These are phyloP conservation scores for Halenospora varia DNA, from an alignment of 495 filamentous ascomycete genomes.

Conservation along the genomic window DNA sequence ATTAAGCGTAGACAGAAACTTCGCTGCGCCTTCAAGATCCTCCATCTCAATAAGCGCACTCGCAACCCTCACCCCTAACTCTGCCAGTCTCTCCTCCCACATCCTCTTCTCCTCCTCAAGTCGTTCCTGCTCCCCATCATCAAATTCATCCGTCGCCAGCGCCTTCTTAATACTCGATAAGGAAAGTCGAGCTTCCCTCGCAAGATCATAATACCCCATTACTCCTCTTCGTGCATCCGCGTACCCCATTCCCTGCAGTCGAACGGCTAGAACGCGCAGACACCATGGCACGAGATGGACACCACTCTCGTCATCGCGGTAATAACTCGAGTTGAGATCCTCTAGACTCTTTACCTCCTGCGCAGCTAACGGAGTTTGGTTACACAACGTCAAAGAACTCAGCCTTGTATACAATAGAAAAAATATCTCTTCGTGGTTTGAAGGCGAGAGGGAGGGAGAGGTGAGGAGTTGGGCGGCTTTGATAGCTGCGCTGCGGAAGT, in stretches of 20 bases:
- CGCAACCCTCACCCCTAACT: conserved; percentile 74
- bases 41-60: conserved; percentile 89
- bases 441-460: conserved; percentile 33
- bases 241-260: conserved; percentile 80
- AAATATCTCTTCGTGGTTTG: conserved; percentile 64
- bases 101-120: conserved; percentile 45
- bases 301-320: conserved; percentile 44
- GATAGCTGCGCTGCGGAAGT: conserved; percentile 73
- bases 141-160: not conserved
- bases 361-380: conserved; percentile 65
- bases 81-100: conserved; percentile 66
- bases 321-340: conserved; percentile 74
- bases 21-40: conserved; percentile 70
- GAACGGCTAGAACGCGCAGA: conserved; percentile 72
- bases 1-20: conserved; percentile 53
- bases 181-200: conserved; percentile 62
- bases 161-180: conserved; percentile 33
- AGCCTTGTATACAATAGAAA: conserved; percentile 76
- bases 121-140: conserved; percentile 20
- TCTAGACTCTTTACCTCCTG: conserved; percentile 82
- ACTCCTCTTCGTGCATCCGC: conserved; percentile 80
- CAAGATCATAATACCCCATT: conserved; percentile 84
- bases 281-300: conserved; percentile 79
- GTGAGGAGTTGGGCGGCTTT: conserved; percentile 64
- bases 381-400: conserved; percentile 72